These are phyloP conservation scores for Plasmodium chabaudi DNA, from an alignment of 169 alveolate genomes.

Conservation along the genomic window DNA sequence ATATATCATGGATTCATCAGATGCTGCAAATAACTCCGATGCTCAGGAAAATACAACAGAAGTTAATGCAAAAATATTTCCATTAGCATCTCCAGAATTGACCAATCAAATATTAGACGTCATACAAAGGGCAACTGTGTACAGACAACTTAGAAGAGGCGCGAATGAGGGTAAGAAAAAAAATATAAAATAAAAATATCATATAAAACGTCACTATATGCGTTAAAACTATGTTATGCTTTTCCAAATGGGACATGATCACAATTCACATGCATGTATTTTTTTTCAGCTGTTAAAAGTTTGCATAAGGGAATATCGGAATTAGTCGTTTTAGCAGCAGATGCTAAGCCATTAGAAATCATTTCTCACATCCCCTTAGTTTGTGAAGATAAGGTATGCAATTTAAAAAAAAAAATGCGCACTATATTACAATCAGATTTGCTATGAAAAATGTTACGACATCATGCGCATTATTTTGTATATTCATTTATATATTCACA, in stretches of 20 bases:
- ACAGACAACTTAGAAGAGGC: slow-evolving; percentile 95
- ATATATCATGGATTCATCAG: neutral
- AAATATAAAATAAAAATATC: too few relatives aligned
- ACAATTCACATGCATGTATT: slow-evolving; percentile 9
- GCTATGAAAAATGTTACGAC: neutral
- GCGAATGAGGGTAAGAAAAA: slow-evolving; percentile 91
- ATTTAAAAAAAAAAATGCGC: neutral
- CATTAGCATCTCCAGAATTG: slow-evolving; percentile 92
- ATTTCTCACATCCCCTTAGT: slow-evolving; percentile 97
- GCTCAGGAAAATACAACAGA: slow-evolving; percentile 44
- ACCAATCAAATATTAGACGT: slow-evolving; percentile 90
- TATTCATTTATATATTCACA: neutral
- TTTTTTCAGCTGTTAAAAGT: slow-evolving; percentile 96
- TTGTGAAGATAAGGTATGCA: slow-evolving; percentile 97
- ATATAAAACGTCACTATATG: too few relatives aligned
- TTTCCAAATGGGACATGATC: too few relatives aligned
- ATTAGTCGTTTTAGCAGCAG: slow-evolving; percentile 98
- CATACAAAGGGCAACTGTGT: slow-evolving; percentile 94
- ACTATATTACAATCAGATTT: neutral
- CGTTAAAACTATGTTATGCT: too few relatives aligned
- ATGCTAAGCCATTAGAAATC: slow-evolving; percentile 99
- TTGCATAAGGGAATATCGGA: slow-evolving; percentile 98
- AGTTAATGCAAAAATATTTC: slow-evolving; percentile 91
- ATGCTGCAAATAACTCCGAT: neutral
- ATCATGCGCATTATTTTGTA: neutral